These are phyloP conservation scores for Mollisia scopiformis DNA, from an alignment of 2,329 filamentous ascomycete species.

Conservation along the genomic window DNA sequence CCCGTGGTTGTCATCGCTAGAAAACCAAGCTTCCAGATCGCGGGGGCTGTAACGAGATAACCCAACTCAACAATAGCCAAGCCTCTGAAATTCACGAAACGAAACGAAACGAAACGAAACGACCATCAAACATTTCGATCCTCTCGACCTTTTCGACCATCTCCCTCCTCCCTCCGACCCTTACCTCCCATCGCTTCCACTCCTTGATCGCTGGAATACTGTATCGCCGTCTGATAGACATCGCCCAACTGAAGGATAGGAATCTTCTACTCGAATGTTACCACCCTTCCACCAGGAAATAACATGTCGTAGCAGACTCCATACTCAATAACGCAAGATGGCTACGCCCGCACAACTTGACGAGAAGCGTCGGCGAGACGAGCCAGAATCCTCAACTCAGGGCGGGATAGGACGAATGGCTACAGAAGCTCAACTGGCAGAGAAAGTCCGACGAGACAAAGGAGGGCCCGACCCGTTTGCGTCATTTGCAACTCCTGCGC, in stretches of 20 bases:
- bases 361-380: constrained; percentile 3
- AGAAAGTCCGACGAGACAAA: constrained; percentile 23
- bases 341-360: constrained; percentile 6
- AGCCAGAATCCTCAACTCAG: constrained; percentile 8
- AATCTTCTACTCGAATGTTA: constrained; percentile 79
- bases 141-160: constrained; percentile 51
- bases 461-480: not conserved
- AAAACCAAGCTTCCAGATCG: constrained; percentile 2
- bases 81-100: too few relatives aligned
- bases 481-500: constrained; percentile 19
- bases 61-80: not conserved
- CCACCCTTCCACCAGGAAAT: constrained; percentile 54
- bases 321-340: not conserved
- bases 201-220: constrained; percentile 65
- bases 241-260: constrained; percentile 59
- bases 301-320: not conserved
- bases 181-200: constrained; percentile 65
- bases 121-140: constrained; percentile 42
- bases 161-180: constrained; percentile 58
- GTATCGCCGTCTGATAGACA: constrained; percentile 63
- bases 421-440: constrained; percentile 23
- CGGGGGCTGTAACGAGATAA: not conserved
- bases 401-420: constrained; percentile 8
- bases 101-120: constrained; percentile 1
- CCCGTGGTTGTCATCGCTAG: not conserved